Evolutionary conservation across 495 filamentous ascomycete genomes (phyloP).

Genomic region (Cladorrhinum samala): DNA sequence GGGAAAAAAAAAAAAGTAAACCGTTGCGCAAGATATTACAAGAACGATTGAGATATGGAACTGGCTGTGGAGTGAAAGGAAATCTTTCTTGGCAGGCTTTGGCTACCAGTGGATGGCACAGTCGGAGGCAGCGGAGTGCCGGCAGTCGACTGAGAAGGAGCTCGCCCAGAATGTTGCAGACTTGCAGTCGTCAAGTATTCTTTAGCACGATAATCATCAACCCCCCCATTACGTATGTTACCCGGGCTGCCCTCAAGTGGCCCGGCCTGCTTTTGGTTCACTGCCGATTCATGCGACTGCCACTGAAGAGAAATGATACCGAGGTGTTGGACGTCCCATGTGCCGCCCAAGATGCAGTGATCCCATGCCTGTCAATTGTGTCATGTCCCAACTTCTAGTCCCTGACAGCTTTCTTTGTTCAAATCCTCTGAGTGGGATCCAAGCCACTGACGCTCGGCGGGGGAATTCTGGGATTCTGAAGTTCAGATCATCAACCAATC

Average conservation of each 20-base stretch:
- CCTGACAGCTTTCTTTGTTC: too few relatives aligned
- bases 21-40: slow-evolving; percentile 1
- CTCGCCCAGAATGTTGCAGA: not conserved
- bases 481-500: too few relatives aligned
- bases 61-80: slow-evolving; percentile 9
- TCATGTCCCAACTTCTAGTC: too few relatives aligned
- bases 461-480: too few relatives aligned
- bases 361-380: not conserved
- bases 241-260: slow-evolving; percentile 4
- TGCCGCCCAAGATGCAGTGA: not conserved
- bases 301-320: not conserved
- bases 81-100: slow-evolving; percentile 15
- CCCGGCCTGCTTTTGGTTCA: slow-evolving; percentile 2
- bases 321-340: slow-evolving; percentile 1
- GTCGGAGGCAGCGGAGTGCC: slow-evolving; percentile 11
- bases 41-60: slow-evolving; percentile 4
- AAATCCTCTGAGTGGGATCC: too few relatives aligned
- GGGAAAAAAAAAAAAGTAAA: not conserved
- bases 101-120: slow-evolving; percentile 17
- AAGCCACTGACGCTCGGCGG: slow-evolving; percentile 1
- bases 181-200: slow-evolving; percentile 1
- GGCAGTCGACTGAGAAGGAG: slow-evolving; percentile 11
- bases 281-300: slow-evolving; percentile 2
- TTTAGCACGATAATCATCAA: too few relatives aligned
- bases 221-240: not conserved